These are phyloP conservation scores for Ascodesmis nigricans DNA, from an alignment of 495 filamentous ascomycete species.

Conservation along the genomic window DNA sequence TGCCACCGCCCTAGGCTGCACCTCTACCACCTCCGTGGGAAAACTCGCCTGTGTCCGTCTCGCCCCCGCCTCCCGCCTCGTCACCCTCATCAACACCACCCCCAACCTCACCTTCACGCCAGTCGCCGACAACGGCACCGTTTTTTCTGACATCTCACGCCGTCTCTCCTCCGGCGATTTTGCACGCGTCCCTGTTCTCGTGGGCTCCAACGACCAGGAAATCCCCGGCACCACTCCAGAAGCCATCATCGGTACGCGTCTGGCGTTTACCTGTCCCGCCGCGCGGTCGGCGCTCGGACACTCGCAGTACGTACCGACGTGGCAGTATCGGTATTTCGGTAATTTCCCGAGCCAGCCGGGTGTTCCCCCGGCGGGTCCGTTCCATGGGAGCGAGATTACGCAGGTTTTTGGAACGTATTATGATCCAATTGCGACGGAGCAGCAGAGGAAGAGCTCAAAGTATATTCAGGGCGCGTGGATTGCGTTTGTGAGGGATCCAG, in stretches of 20 bases:
- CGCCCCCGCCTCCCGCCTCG: neutral
- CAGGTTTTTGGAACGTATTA: slow-evolving; percentile 1
- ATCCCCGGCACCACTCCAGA: neutral
- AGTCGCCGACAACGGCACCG: neutral
- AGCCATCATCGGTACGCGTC: neutral
- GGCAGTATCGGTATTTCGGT: slow-evolving; percentile 1
- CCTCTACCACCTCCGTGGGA: neutral
- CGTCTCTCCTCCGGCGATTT: neutral
- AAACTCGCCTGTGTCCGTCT: slow-evolving; percentile 5
- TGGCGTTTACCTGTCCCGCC: slow-evolving; percentile 1
- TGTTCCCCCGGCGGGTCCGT: slow-evolving; percentile 2
- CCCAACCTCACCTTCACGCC: neutral
- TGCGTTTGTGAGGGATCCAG: slow-evolving; percentile 4
- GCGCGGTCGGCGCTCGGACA: neutral
- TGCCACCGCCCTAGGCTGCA: slow-evolving; percentile 2
- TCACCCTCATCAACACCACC: slow-evolving; percentile 1
- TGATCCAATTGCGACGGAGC: neutral
- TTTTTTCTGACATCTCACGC: neutral
- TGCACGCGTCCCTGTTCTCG: neutral
- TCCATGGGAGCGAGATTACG: neutral
- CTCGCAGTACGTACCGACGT: neutral
- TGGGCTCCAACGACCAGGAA: slow-evolving; percentile 1
- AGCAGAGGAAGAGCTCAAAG: neutral
- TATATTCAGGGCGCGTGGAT: slow-evolving; percentile 3
- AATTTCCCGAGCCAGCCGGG: slow-evolving; percentile 1